phyloP scores from a whole-genome alignment of 768 basidiomycete genomes.

The Lactarius hatsudake region DNA sequence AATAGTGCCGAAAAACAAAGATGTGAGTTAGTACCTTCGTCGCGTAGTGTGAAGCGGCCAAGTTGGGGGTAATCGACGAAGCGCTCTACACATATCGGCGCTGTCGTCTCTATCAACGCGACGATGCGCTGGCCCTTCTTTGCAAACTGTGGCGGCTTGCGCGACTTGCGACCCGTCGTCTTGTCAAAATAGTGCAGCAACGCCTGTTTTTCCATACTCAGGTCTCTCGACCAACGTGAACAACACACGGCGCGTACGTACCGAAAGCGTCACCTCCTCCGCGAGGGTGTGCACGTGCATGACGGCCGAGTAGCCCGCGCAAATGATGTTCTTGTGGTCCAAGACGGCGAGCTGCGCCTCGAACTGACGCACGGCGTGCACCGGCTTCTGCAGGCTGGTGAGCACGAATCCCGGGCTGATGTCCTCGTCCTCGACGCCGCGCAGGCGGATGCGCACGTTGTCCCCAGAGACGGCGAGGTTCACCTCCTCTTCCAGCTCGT shows the following conservation, averaged over 20 bases:
- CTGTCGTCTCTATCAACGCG: conserved; percentile 79
- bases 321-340: conserved; percentile 98
- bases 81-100: conserved; percentile 83
- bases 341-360: conserved; percentile 96
- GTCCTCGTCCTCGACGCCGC: conserved; percentile 94
- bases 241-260: conserved; percentile 39
- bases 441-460: conserved; percentile 89
- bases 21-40: conserved; percentile 83
- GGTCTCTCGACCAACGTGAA: neutral
- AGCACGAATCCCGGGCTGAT: conserved; percentile 94
- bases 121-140: conserved; percentile 93
- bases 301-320: conserved; percentile 92
- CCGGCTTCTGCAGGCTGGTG: conserved; percentile 71
- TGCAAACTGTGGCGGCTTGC: conserved; percentile 94
- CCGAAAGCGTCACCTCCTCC: conserved; percentile 87
- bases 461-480: conserved; percentile 81
- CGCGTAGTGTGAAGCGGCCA: conserved; percentile 94
- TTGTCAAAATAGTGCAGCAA: conserved; percentile 97
- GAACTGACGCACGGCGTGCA: conserved; percentile 88
- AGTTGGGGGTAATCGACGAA: conserved; percentile 91
- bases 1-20: neutral
- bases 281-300: conserved; percentile 94
- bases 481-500: conserved; percentile 90
- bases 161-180: conserved; percentile 93
- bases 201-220: conserved; percentile 48